Conservation (phyloP, 805 yeast genomes). For the Candida methanosorbosa region DNA sequence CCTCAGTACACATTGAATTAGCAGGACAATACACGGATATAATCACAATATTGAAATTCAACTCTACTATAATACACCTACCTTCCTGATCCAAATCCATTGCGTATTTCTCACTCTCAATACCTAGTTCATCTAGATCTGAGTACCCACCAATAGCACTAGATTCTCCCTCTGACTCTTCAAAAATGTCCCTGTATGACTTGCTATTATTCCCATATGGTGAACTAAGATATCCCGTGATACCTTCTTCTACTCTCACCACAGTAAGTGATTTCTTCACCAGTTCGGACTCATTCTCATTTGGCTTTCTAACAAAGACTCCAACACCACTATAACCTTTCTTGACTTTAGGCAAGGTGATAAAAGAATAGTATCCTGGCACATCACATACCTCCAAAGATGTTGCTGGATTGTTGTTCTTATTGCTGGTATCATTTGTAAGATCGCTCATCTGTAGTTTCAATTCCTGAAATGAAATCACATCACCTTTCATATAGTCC, state of each 20-base stretch:
- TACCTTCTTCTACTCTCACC: constrained; percentile 79
- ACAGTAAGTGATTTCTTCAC: constrained; percentile 38
- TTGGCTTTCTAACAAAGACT: constrained; percentile 55
- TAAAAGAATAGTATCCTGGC: constrained; percentile 56
- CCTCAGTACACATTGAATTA: constrained; percentile 63
- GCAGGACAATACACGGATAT: constrained; percentile 87
- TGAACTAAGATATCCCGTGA: constrained; percentile 54
- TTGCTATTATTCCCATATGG: constrained; percentile 10
- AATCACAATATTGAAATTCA: constrained; percentile 52
- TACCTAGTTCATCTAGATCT: constrained; percentile 24
- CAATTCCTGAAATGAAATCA: constrained; percentile 82
- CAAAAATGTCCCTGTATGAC: constrained; percentile 19
- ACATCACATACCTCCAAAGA: constrained; percentile 19
- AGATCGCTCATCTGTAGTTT: constrained; percentile 52
- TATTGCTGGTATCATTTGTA: constrained; percentile 9
- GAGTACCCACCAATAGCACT: constrained; percentile 66
- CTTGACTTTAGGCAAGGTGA: constrained; percentile 56
- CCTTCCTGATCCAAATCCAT: constrained; percentile 72
- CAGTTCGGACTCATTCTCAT: constrained; percentile 30
- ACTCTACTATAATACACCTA: constrained; percentile 66
- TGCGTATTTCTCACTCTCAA: constrained; percentile 16
- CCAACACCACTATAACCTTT: constrained; percentile 94
- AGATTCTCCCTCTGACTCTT: neutral
- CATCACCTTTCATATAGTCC: constrained; percentile 52
- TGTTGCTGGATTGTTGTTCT: constrained; percentile 12